phyloP scores from a whole-genome alignment of 176 grass and related monocot species.

The Oryza coarctata region DNA sequence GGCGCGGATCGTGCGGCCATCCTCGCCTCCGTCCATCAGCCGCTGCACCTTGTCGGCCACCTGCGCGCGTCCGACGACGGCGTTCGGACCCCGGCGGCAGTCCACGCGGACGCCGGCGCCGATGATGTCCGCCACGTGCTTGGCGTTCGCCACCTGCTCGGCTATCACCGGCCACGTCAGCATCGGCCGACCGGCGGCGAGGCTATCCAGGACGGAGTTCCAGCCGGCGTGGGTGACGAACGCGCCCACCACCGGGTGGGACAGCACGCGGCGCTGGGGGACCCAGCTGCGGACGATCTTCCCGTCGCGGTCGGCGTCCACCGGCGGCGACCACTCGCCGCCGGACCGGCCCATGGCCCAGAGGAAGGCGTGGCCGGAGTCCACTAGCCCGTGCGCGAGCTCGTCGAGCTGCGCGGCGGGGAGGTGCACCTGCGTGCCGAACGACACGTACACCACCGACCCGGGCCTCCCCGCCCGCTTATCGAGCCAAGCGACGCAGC shows the following conservation, averaged over 20 bases:
- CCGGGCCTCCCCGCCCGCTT: neutral
- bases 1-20: neutral
- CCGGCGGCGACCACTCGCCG: constrained; percentile 15
- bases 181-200: constrained; percentile 21
- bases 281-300: constrained; percentile 40
- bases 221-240: constrained; percentile 1
- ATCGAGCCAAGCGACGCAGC: constrained; percentile 40
- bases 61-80: neutral
- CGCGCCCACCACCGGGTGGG: constrained; percentile 7
- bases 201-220: constrained; percentile 2
- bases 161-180: constrained; percentile 49
- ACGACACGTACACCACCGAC: constrained; percentile 48
- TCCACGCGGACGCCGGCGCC: constrained; percentile 17
- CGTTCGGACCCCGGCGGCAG: neutral
- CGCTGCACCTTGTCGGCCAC: constrained; percentile 12
- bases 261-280: constrained; percentile 27
- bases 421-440: constrained; percentile 39
- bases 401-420: constrained; percentile 44
- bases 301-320: neutral
- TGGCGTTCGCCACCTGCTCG: constrained; percentile 43
- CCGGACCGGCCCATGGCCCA: constrained; percentile 34
- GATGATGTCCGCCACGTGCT: constrained; percentile 39
- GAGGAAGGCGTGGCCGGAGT: constrained; percentile 36
- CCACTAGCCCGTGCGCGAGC: constrained; percentile 38
- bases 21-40: neutral